These are phyloP conservation scores for Calonectria pseudoreteaudii DNA, from an alignment of 2,329 filamentous ascomycete species.

Conservation along the genomic window DNA sequence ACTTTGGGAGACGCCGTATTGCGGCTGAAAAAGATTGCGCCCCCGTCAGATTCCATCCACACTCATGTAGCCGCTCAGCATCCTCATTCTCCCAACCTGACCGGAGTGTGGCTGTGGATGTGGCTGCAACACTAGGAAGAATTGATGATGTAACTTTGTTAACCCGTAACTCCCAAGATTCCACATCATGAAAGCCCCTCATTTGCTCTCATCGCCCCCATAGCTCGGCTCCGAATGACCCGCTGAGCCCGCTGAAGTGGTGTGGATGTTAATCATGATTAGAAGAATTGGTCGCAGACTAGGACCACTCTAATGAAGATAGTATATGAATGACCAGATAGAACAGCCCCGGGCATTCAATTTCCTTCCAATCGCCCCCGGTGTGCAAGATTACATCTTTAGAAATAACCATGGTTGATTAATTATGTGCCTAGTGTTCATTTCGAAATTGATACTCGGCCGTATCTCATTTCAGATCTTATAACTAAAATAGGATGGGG, in stretches of 20 bases:
- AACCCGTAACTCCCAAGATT: conserved; percentile 27
- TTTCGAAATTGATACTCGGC: neutral
- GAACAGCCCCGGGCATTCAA: neutral
- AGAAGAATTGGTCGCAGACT: neutral
- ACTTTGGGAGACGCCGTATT: neutral
- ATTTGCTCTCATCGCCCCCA: conserved; percentile 13
- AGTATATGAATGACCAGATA: neutral
- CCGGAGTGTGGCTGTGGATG: conserved; percentile 25
- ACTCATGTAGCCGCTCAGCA: neutral
- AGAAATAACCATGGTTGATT: neutral
- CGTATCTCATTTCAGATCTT: neutral
- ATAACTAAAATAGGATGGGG: neutral
- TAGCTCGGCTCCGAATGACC: neutral
- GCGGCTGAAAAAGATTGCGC: conserved; percentile 2
- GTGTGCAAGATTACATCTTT: neutral
- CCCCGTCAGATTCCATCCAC: conserved; percentile 21
- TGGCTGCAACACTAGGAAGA: conserved; percentile 30
- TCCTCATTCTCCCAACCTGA: neutral
- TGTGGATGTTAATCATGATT: no score
- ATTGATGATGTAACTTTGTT: conserved; percentile 41
- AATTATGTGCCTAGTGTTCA: neutral
- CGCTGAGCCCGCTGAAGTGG: neutral
- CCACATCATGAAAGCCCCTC: conserved; percentile 31
- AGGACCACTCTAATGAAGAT: neutral
- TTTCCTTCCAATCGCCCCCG: neutral